Evolutionary conservation across 2,329 filamentous ascomycete genomes (phyloP), one percentile per base, ranked within the genome.

Genomic region (Tolypocladium sp.): DNA sequence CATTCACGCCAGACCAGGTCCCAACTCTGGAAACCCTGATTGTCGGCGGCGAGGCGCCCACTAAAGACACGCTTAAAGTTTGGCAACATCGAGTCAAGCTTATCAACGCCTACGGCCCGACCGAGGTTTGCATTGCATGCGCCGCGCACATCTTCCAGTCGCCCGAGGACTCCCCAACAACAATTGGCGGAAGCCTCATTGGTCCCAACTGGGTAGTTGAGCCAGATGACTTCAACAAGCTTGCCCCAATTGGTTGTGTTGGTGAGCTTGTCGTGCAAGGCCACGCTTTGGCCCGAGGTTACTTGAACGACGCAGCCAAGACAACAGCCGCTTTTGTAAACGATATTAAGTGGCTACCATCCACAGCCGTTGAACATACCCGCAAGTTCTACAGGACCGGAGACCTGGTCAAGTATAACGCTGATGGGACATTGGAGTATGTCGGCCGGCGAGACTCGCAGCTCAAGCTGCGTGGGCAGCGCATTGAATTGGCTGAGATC

Each of bases 401-500:
- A 7, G 79, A 82, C 61, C 67, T 82, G 17, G 79, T 71, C 4
- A 67, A 66, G 42, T 79, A 79, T 30, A 67, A 73, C 35, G 65
- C 68, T 0, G 71, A 79, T 56, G 74, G 76, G 0, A 68, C 66
- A n/a, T 65, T 82, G 10, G 63, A 71, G 0, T 81, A 76, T 57
- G 63, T 80, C 35, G 81, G 80, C 49, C 74, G 83, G 15, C 82
- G 81, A 61, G 82, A 86, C 62, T 75, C 75, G 0, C 82, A 85
- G 65, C 76, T 84, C 55, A 86, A 86, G 67, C 69, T 86, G 9
- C 76, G 78, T 20, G 86, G 85, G 25, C 84, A 79, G 61, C 70
- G 82, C 55, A 73, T 83, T 54, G 85, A 81, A 68, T 72, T 81
- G 20, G 64, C 61, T 0, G 67, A 68, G 49, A 37, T 69, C 7